Percentiles rank a stretch among this genome's conserved stretches.
Evolutionary conservation across 768 basidiomycete species (phyloP).

Genomic region (Dacryopinax primogenitus): DNA sequence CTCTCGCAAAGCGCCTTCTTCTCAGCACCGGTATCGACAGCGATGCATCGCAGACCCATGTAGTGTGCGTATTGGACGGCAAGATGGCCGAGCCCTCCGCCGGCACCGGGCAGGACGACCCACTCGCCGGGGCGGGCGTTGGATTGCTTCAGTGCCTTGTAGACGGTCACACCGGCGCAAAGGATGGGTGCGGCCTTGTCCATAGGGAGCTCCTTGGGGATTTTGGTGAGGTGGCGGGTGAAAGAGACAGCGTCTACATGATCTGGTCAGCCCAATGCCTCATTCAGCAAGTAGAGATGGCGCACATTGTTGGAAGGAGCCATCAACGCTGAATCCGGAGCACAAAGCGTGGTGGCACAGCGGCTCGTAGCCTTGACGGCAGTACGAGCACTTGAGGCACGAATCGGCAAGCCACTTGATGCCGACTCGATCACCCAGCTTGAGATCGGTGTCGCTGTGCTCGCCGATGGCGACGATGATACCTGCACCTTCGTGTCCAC

Average conservation of each 20-base stretch:
- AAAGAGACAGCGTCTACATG: conserved; percentile 41
- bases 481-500: conserved; percentile 80
- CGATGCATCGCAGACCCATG: conserved; percentile 69
- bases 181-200: conserved; percentile 58
- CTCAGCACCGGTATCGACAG: conserved; percentile 64
- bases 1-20: conserved; percentile 48
- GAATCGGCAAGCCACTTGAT: conserved; percentile 47
- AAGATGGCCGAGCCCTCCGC: conserved; percentile 51
- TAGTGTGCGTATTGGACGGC: conserved; percentile 70
- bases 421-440: conserved; percentile 67
- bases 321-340: conserved; percentile 64
- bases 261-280: background rate
- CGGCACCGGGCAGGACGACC: conserved; percentile 65
- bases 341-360: conserved; percentile 48
- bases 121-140: conserved; percentile 55
- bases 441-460: conserved; percentile 49
- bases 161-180: conserved; percentile 73
- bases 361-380: conserved; percentile 62
- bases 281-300: background rate
- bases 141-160: conserved; percentile 68
- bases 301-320: conserved; percentile 43
- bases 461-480: conserved; percentile 65
- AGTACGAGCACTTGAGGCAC: conserved; percentile 64
- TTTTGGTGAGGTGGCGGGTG: conserved; percentile 61
- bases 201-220: conserved; percentile 46